Evolutionary conservation across 2,329 filamentous ascomycete species (phyloP).

Genomic region (Xylaria arbuscula): DNA sequence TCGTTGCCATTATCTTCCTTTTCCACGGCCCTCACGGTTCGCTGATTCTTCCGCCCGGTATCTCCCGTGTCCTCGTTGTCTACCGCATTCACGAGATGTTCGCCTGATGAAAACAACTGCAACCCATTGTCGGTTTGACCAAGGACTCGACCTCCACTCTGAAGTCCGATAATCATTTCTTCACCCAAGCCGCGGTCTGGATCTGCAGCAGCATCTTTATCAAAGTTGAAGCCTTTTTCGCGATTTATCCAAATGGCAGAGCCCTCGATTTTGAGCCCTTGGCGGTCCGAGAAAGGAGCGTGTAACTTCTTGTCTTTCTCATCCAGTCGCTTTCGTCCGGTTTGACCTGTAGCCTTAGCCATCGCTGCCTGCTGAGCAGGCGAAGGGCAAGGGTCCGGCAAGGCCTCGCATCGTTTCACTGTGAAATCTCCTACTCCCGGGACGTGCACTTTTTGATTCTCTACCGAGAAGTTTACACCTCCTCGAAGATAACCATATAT

Average conservation of each 20-base stretch:
- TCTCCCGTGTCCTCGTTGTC: slow-evolving; percentile 70
- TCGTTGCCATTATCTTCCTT: slow-evolving; percentile 65
- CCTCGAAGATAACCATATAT: slow-evolving; percentile 94
- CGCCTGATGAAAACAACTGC: slow-evolving; percentile 84
- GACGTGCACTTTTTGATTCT: slow-evolving; percentile 88
- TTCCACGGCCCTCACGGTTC: slow-evolving; percentile 68
- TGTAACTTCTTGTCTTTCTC: slow-evolving; percentile 98
- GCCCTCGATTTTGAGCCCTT: slow-evolving; percentile 94
- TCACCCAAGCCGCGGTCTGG: slow-evolving; percentile 91
- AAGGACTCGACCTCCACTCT: slow-evolving; percentile 82
- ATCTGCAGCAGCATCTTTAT: slow-evolving; percentile 69
- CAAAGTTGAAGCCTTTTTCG: slow-evolving; percentile 80
- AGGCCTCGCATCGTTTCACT: slow-evolving; percentile 82
- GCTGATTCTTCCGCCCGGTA: slow-evolving; percentile 68
- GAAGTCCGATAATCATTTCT: slow-evolving; percentile 90
- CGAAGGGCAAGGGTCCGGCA: slow-evolving; percentile 96
- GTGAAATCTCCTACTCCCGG: slow-evolving; percentile 91
- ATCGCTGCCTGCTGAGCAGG: slow-evolving; percentile 89
- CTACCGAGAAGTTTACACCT: slow-evolving; percentile 86
- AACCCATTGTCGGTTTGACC: slow-evolving; percentile 86
- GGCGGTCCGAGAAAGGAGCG: slow-evolving; percentile 98
- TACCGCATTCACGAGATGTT: slow-evolving; percentile 69
- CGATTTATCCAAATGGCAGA: slow-evolving; percentile 91
- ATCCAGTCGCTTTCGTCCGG: slow-evolving; percentile 80
- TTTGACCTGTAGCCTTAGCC: slow-evolving; percentile 86